Evolutionary conservation across 495 filamentous ascomycete species (phyloP), one percentile per base, ranked within the genome.

Genomic region (Astrothelium subdiscretum): DNA sequence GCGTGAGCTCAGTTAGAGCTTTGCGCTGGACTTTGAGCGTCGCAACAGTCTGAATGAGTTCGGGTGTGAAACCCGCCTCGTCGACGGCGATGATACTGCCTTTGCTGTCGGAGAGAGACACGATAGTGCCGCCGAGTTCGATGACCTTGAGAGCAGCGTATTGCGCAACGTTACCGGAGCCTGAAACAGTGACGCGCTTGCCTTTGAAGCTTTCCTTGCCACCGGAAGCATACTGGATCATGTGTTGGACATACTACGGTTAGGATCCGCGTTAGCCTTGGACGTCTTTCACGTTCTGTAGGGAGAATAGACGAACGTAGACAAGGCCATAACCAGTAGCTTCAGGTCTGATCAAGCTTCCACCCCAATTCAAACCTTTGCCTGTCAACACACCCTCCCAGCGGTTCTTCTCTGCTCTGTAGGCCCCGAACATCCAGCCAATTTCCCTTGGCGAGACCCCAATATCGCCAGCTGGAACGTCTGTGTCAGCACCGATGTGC

Each of bases 81-180:
- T 76, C 84, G 24, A 73, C 77, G 72, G 88, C 85, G 72, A 97
- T 75, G 63, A 98, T 80, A 58, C 84, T 75, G 65, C 94, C 94
- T 79, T 90, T 86, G 74, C 85, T 89, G 82, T 98, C 94, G 67
- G 92, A 97, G 64, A 98, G 88, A 22, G 94, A 96, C 71, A 97
- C 80, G 62, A 98, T 88, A 63, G 81, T 94, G 60, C 87, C 94
- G 66, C 94, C 94, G 65, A 97, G 89, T 81, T 98, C 92, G 72
- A 97, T 91, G 76, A 84, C 87, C 80, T 98, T 98, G 64, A 98
- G 86, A 10, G 94, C 94, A 22, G 94, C 91, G 81, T 92, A 97
- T 80, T 98, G 94, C 58, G 94, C 94, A 58, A 98, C 94, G 79
- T 98, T 98, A 62, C 94, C 94, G 65, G 94, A 97, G 60, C 94